Evolutionary conservation across 78 protist genomes (phyloP), one percentile per base, ranked within the genome.

Genomic region (slime mould (Dictyostelium discoideum)): DNA sequence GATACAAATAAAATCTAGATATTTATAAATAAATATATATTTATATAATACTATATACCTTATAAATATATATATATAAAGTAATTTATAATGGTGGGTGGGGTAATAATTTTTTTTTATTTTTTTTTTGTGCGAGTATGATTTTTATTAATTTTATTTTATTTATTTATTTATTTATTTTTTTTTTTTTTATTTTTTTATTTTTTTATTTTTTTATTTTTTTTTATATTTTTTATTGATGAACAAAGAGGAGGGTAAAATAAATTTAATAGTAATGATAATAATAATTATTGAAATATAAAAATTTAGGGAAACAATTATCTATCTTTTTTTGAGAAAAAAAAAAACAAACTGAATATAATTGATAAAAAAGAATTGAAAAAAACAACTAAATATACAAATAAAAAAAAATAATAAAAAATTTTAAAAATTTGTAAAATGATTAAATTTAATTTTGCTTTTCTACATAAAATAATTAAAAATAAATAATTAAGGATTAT

Each of bases 401-500:
- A 74, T 32, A 39, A 76, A 76, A 76, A 32, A 76, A 76, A 76
- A 76, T 26, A 20, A 76, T 32, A 37, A 37, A 76, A 76, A 76
- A 76, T 14, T 26, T 39, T 39, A 16, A 76, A 76, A 39, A 76
- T 76, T 76, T 76, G 48, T 39, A 39, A 76, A 76, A 39, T 39
- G 48, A 32, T 32, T 39, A 14, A 32, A 13, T 14, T 32, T 39
- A 26, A 26, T 14, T 7, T 76, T 39, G 48, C 42, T 76, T 76
- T 29, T 39, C 48, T 76, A 39, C 48, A 39, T 18, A 76, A 76
- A 76, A 76, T 39, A 37, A 76, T 39, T 76, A 76, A 76, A 76
- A 69, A 69, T 69, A 69, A 69, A 69, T 69, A 69, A 69, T 69
- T 69, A 26, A 69, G 77, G 37, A 69, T 69, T 69, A 29, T 69